Conservation (phyloP, 192 early-diverging fungal genomes). For the Umbelopsis isabellina region DNA sequence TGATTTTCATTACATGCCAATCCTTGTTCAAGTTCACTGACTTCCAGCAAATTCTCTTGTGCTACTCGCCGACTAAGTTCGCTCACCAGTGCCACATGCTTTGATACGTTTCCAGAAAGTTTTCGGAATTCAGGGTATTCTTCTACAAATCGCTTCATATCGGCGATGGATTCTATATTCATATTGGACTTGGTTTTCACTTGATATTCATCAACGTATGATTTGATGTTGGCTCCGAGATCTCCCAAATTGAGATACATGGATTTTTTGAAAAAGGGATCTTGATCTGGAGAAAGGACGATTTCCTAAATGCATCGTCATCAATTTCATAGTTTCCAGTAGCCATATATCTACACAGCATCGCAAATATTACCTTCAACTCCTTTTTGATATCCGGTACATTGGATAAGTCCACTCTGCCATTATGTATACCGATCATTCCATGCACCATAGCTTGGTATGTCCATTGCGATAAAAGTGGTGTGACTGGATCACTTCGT, state of each 20-base stretch:
- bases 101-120: conserved; percentile 94
- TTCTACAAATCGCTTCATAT: conserved; percentile 99
- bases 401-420: conserved; percentile 87
- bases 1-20: conserved; percentile 90
- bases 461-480: conserved; percentile 95
- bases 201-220: conserved; percentile 95
- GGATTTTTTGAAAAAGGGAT: conserved; percentile 88
- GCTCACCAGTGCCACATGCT: conserved; percentile 97
- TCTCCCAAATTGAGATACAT: conserved; percentile 96
- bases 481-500: conserved; percentile 94
- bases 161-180: conserved; percentile 92
- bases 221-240: conserved; percentile 90
- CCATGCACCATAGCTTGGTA: conserved; percentile 99
- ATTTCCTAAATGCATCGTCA: conserved; percentile 65
- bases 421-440: conserved; percentile 90
- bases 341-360: not conserved
- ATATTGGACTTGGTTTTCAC: conserved; percentile 85
- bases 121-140: conserved; percentile 98
- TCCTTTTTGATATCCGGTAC: conserved; percentile 83
- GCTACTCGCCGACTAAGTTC: conserved; percentile 88
- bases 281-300: conserved; percentile 88
- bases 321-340: not conserved
- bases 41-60: conserved; percentile 75
- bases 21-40: conserved; percentile 94
- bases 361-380: conserved; percentile 60